phyloP scores from a whole-genome alignment of 2,329 filamentous ascomycete genomes.

The Geosmithia flava region DNA sequence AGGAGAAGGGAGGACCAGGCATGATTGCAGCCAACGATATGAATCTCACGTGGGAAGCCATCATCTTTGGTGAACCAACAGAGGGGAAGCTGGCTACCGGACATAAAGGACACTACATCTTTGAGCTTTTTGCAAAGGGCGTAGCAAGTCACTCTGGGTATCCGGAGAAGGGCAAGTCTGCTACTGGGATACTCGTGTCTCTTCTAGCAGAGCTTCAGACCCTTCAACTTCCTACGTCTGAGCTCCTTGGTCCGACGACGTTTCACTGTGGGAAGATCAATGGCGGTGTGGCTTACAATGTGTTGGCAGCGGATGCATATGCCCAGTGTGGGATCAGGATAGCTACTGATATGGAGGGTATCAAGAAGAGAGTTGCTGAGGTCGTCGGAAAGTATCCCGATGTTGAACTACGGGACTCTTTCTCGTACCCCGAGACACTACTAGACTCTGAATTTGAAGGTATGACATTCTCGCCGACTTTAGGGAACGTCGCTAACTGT shows the following conservation, averaged over 20 bases:
- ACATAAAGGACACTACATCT: slow-evolving; percentile 56
- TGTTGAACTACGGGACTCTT: slow-evolving; percentile 4
- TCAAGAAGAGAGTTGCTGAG: slow-evolving; percentile 3
- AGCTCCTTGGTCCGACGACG: slow-evolving; percentile 5
- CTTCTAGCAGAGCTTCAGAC: slow-evolving; percentile 7
- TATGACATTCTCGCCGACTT: neutral
- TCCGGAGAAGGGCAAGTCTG: slow-evolving; percentile 7
- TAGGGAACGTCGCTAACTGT: neutral
- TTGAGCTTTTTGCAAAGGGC: slow-evolving; percentile 46
- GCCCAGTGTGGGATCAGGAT: slow-evolving; percentile 5
- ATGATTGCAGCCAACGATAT: slow-evolving; percentile 42
- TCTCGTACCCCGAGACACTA: slow-evolving; percentile 5
- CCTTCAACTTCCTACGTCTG: slow-evolving; percentile 5
- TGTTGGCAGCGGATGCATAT: slow-evolving; percentile 4
- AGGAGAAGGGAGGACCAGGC: slow-evolving; percentile 55
- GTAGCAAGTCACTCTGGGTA: slow-evolving; percentile 31
- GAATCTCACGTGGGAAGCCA: slow-evolving; percentile 40
- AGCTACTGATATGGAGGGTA: slow-evolving; percentile 2
- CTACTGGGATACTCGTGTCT: slow-evolving; percentile 4
- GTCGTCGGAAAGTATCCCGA: slow-evolving; percentile 4
- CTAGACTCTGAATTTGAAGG: slow-evolving; percentile 6
- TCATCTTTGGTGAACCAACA: slow-evolving; percentile 65
- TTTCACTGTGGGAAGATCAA: slow-evolving; percentile 6
- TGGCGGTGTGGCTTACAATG: slow-evolving; percentile 7
- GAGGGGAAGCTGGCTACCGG: slow-evolving; percentile 57